Percentiles rank a stretch among this genome's conserved stretches.
phyloP scores from a whole-genome alignment of 371 early-diverging fungal species.

The Mortierella sp. region DNA sequence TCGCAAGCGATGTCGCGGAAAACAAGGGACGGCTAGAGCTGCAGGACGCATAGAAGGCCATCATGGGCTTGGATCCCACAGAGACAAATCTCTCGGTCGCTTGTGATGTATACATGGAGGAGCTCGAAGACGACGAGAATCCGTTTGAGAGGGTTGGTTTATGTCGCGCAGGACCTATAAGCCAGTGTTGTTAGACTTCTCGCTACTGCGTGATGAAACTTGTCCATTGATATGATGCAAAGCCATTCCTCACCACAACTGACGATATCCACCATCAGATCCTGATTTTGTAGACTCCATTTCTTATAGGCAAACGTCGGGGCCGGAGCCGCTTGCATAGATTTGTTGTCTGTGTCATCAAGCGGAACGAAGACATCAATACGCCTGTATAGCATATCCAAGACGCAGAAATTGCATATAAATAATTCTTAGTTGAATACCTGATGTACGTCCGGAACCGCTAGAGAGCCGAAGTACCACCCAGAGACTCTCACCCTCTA shows the following conservation, averaged over 20 bases:
- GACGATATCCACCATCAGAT: slow-evolving; percentile 61
- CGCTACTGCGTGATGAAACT: too few species aligned
- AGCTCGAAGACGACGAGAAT: slow-evolving; percentile 41
- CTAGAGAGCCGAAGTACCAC: slow-evolving; percentile 67
- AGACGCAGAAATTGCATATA: too few species aligned
- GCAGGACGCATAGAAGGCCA: slow-evolving; percentile 67
- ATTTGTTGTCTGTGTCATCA: slow-evolving; percentile 4
- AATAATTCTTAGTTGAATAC: too few species aligned
- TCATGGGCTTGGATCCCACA: slow-evolving; percentile 69
- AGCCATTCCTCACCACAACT: slow-evolving; percentile 58
- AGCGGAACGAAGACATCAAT: background rate
- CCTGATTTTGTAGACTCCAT: slow-evolving; percentile 67
- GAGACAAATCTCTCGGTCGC: slow-evolving; percentile 70
- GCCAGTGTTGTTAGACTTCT: too few species aligned
- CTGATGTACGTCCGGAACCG: slow-evolving; percentile 23
- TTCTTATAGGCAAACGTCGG: slow-evolving; percentile 71
- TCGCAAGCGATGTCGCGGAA: slow-evolving; percentile 70
- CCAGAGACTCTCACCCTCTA: slow-evolving; percentile 73
- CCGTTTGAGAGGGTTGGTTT: slow-evolving; percentile 37
- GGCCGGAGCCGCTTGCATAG: slow-evolving; percentile 62
- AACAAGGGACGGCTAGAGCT: slow-evolving; percentile 64
- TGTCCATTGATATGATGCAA: too few species aligned
- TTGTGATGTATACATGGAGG: slow-evolving; percentile 54
- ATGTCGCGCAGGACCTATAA: slow-evolving; percentile 52
- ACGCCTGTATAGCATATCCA: too few species aligned